Evolutionary conservation across 2,329 filamentous ascomycete genomes (phyloP).

Genomic region (Corinectria fuckeliana): DNA sequence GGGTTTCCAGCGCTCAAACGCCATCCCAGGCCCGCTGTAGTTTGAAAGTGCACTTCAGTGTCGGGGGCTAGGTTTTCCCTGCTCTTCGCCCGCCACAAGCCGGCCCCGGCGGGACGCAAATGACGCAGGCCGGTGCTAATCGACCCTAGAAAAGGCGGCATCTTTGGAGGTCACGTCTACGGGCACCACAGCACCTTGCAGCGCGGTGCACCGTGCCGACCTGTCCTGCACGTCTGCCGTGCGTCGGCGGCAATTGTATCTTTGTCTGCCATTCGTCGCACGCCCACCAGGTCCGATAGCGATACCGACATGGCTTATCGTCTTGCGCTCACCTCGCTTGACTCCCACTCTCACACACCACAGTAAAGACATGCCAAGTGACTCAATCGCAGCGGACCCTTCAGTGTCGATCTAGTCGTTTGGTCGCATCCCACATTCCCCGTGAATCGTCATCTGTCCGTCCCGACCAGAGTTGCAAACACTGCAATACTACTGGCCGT

Average conservation of each 20-base stretch:
- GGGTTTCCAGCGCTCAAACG: constrained; percentile 8
- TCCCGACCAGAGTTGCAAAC: background rate
- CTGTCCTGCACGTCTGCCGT: constrained; percentile 13
- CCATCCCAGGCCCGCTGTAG: background rate
- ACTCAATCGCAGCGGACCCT: background rate
- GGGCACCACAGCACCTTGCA: background rate
- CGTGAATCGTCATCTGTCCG: background rate
- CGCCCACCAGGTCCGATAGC: constrained; percentile 12
- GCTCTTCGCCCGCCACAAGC: constrained; percentile 27
- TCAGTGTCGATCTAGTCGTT: background rate
- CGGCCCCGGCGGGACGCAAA: constrained; percentile 30
- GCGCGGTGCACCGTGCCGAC: background rate
- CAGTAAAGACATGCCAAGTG: background rate
- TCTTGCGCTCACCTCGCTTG: background rate
- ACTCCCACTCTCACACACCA: background rate
- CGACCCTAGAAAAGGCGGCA: constrained; percentile 29
- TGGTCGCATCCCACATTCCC: background rate
- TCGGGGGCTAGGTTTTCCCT: constrained; percentile 3
- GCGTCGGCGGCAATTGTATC: constrained; percentile 9
- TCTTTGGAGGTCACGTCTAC: background rate
- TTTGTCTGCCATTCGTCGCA: constrained; percentile 10
- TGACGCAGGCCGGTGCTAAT: constrained; percentile 34
- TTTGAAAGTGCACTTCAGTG: background rate
- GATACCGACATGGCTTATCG: constrained; percentile 25
- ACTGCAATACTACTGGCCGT: constrained; percentile 22